Percentiles rank a stretch among this genome's conserved stretches.
Evolutionary conservation across 441 rosid species (phyloP).

Genomic region (Croton setiger): DNA sequence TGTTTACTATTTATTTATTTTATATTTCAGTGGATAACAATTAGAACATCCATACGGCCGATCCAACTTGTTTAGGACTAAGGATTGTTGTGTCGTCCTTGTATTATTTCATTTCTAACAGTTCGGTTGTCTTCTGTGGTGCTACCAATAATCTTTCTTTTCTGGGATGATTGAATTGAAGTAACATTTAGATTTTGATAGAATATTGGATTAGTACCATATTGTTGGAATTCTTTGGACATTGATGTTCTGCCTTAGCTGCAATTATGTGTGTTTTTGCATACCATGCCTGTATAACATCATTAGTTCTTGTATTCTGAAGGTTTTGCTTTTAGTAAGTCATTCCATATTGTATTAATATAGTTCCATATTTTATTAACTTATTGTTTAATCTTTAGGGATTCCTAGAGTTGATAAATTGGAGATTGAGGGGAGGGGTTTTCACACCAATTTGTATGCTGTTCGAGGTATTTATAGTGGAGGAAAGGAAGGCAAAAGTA

Average conservation of each 20-base stretch:
- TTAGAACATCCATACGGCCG: too few relatives aligned
- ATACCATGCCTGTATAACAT: constrained; percentile 3
- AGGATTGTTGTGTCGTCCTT: too few relatives aligned
- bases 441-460: constrained; percentile 90
- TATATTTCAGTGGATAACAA: too few relatives aligned
- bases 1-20: too few relatives aligned
- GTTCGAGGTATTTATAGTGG: constrained; percentile 85
- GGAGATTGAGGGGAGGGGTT: constrained; percentile 94
- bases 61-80: too few relatives aligned
- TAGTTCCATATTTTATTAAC: constrained; percentile 6
- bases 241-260: neutral
- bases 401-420: constrained; percentile 82
- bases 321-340: constrained; percentile 1
- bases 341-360: constrained; percentile 7
- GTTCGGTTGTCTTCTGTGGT: neutral
- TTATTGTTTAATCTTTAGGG: constrained; percentile 41
- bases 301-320: constrained; percentile 3
- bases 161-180: neutral
- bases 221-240: neutral
- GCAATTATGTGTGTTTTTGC: neutral
- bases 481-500: constrained; percentile 97
- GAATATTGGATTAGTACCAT: neutral
- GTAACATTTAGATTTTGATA: neutral
- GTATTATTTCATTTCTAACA: too few relatives aligned
- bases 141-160: neutral